A percentile compares a stretch with the other conserved stretches of the same genome.
These are phyloP conservation scores for Aspergillus hancockii DNA, from an alignment of 495 filamentous ascomycete genomes.

Conservation along the genomic window DNA sequence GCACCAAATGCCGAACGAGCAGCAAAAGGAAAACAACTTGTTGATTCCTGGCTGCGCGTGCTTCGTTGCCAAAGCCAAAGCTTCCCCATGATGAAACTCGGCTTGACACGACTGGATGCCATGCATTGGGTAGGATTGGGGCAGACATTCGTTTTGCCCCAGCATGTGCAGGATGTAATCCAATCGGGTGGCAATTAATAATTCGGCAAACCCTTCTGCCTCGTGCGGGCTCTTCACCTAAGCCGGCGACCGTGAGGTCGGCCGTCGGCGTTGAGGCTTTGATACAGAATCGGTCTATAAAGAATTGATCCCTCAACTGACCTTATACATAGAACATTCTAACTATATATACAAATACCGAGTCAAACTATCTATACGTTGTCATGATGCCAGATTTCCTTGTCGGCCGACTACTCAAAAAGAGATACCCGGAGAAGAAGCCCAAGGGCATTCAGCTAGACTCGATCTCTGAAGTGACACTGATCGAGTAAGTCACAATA, in stretches of 20 bases:
- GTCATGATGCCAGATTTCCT: too few species aligned
- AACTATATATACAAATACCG: too few species aligned
- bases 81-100: conserved; percentile 34
- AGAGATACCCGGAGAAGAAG: too few species aligned
- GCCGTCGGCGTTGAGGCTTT: background rate
- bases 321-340: too few species aligned
- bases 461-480: background rate
- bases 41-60: conserved; percentile 36
- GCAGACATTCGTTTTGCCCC: conserved; percentile 30
- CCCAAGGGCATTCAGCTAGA: background rate
- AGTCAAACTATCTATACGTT: too few species aligned
- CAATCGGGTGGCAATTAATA: background rate
- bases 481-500: background rate
- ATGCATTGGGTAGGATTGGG: conserved; percentile 29
- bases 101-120: conserved; percentile 33
- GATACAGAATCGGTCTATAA: background rate
- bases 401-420: too few species aligned
- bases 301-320: background rate
- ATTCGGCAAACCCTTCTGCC: background rate
- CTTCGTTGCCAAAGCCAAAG: conserved; percentile 33
- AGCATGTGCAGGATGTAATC: conserved; percentile 29
- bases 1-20: conserved; percentile 35
- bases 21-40: conserved; percentile 28
- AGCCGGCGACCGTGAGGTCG: background rate
- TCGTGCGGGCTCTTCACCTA: background rate